Evolutionary conservation across 2,329 filamentous ascomycete genomes (phyloP).

Genomic region (Diaporthe citri): DNA sequence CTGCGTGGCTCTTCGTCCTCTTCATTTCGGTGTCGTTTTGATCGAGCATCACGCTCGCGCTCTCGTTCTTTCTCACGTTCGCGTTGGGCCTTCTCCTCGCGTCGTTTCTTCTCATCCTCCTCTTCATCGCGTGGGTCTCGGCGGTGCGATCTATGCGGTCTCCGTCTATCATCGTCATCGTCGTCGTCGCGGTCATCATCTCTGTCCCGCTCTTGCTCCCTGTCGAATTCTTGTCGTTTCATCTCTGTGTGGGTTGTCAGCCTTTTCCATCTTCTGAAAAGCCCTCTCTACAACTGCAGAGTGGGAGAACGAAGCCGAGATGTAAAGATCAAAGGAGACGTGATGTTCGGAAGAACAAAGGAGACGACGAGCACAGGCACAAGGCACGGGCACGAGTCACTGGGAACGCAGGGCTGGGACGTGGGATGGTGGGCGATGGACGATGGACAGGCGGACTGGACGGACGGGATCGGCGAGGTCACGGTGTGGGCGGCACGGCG

Average conservation of each 20-base stretch:
- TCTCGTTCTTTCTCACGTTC: slow-evolving; percentile 46
- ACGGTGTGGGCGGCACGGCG: slow-evolving; percentile 40
- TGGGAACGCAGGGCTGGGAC: slow-evolving; percentile 34
- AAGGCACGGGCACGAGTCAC: slow-evolving; percentile 40
- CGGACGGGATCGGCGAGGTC: slow-evolving; percentile 39
- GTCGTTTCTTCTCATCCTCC: slow-evolving; percentile 49
- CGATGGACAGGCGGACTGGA: slow-evolving; percentile 35
- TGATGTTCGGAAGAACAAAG: slow-evolving; percentile 34
- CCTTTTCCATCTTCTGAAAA: slow-evolving; percentile 39
- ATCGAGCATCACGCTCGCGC: slow-evolving; percentile 48
- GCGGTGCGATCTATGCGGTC: slow-evolving; percentile 45
- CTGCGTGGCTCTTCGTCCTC: slow-evolving; percentile 49
- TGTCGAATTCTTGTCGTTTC: slow-evolving; percentile 57
- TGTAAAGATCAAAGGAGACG: slow-evolving; percentile 34
- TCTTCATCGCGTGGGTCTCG: slow-evolving; percentile 49
- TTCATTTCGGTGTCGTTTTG: slow-evolving; percentile 43
- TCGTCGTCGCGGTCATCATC: slow-evolving; percentile 44
- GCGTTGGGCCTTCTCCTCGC: slow-evolving; percentile 50
- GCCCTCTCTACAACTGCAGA: slow-evolving; percentile 35
- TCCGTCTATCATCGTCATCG: slow-evolving; percentile 49
- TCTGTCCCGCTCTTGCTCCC: slow-evolving; percentile 43
- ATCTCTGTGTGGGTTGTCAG: slow-evolving; percentile 50
- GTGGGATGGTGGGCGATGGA: slow-evolving; percentile 25
- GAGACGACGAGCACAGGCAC: slow-evolving; percentile 40
- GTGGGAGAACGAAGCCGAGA: slow-evolving; percentile 28